phyloP scores from a whole-genome alignment of 768 basidiomycete species.

The Tulasnella sp. region DNA sequence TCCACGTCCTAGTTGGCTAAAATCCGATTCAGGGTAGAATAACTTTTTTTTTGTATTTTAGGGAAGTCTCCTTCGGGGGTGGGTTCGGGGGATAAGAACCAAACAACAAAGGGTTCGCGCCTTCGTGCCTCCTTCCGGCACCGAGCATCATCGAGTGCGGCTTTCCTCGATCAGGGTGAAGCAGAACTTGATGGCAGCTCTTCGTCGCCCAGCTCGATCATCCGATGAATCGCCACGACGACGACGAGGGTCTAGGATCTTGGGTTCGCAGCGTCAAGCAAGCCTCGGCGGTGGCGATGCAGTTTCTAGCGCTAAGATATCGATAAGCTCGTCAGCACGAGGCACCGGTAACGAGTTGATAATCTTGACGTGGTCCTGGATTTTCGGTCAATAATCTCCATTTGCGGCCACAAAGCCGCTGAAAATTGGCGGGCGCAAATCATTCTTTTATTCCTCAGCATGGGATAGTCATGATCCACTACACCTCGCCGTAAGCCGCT shows the following conservation, averaged over 20 bases:
- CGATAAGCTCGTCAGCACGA: not conserved
- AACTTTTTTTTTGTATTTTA: not conserved
- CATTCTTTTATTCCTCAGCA: not conserved
- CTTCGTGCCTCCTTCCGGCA: not conserved
- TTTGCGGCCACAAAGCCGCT: not conserved
- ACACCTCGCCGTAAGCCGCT: not conserved
- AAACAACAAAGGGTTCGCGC: not conserved
- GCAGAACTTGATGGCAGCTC: not conserved
- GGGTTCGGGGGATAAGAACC: not conserved
- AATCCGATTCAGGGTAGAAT: not conserved
- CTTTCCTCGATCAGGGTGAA: not conserved
- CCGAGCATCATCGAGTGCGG: not conserved
- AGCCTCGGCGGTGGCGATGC: constrained; percentile 1
- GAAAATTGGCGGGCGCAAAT: not conserved
- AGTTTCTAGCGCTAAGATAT: not conserved
- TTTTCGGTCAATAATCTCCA: not conserved
- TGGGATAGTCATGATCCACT: not conserved
- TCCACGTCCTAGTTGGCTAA: not conserved
- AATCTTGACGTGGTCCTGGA: not conserved
- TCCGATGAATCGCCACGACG: not conserved
- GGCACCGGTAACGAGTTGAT: not conserved
- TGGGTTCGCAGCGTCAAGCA: not conserved
- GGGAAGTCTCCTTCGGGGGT: not conserved
- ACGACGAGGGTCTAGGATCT: not conserved
- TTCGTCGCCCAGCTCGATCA: not conserved